Conservation (phyloP, 2,329 filamentous ascomycete species). For the Aspergillus fumigatiaffinis region DNA sequence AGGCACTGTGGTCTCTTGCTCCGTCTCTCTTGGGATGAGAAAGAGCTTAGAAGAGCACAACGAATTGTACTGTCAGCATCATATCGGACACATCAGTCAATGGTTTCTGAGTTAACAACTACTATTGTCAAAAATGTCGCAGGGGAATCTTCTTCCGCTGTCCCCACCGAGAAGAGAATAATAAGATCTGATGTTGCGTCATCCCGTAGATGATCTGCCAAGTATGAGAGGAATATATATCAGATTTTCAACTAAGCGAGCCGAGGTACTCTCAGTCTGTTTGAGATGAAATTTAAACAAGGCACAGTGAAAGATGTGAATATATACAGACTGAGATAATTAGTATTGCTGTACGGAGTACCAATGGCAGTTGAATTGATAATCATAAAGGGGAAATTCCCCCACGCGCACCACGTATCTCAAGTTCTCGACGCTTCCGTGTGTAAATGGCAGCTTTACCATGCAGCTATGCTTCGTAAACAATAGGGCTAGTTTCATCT, state of each 20-base stretch:
- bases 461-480: background rate
- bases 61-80: no score
- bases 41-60: no score
- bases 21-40: no score
- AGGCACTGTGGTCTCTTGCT: no score
- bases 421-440: background rate
- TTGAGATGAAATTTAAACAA: background rate
- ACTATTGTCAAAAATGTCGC: background rate
- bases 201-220: background rate
- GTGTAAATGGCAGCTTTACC: background rate
- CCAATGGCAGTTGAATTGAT: background rate
- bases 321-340: background rate
- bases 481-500: background rate
- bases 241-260: background rate
- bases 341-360: background rate
- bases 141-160: background rate
- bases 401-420: background rate
- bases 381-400: background rate
- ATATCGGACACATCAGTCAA: no score
- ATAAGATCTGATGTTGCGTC: background rate
- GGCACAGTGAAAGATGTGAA: background rate
- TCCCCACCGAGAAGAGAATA: background rate
- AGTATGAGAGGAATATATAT: background rate
- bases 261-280: background rate
- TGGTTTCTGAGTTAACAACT: background rate